Percentiles rank a stretch among this genome's conserved stretches.
phyloP scores from a whole-genome alignment of 371 early-diverging fungal genomes.

The Rhizomucor miehei region DNA sequence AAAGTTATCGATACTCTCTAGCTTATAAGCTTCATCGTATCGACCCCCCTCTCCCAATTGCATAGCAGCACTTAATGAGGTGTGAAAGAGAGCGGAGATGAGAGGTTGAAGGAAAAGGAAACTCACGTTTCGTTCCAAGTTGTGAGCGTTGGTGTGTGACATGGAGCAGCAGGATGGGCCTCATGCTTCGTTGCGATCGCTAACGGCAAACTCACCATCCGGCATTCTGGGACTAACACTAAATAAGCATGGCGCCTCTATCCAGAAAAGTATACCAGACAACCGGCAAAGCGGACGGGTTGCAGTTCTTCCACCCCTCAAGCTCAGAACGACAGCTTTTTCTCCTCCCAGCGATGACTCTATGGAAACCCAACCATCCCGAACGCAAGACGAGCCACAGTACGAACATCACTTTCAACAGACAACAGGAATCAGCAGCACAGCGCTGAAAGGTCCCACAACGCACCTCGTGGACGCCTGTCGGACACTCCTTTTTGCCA shows the following conservation, averaged over 20 bases:
- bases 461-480: constrained; percentile 22
- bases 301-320: constrained; percentile 19
- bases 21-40: no score
- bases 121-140: no score
- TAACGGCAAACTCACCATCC: constrained; percentile 14
- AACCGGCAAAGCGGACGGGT: constrained; percentile 12
- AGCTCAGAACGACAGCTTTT: constrained; percentile 7
- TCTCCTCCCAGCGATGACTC: background rate
- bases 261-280: constrained; percentile 11
- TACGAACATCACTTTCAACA: constrained; percentile 8
- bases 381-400: background rate
- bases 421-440: background rate
- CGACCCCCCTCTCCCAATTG: no score
- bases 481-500: constrained; percentile 31
- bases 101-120: no score
- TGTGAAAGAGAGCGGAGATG: no score
- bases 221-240: constrained; percentile 12
- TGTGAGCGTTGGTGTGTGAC: background rate
- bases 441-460: background rate
- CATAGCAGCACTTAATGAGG: no score
- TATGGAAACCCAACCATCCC: constrained; percentile 4
- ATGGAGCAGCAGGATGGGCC: constrained; percentile 3
- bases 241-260: constrained; percentile 17
- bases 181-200: constrained; percentile 18
- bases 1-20: no score